Conservation (phyloP, 306 rosid species). For the Alnus glutinosa region DNA sequence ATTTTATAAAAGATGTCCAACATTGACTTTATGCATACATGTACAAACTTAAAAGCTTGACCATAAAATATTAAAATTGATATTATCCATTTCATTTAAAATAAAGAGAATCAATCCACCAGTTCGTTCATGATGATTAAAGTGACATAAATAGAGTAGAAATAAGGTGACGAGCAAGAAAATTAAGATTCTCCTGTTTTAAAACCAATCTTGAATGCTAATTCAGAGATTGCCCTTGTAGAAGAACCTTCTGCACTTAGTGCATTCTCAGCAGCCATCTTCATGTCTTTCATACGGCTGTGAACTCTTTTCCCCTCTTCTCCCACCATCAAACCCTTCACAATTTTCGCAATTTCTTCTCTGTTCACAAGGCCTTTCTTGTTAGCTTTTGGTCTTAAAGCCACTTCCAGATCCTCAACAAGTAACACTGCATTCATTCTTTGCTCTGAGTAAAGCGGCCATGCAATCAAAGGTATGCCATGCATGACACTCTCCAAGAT, state of each 20-base stretch:
- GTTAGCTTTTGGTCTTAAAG: constrained; percentile 24
- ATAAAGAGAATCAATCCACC: too few relatives aligned
- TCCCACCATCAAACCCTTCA: constrained; percentile 25
- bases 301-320: constrained; percentile 31
- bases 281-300: background rate
- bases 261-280: constrained; percentile 26
- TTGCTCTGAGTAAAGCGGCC: constrained; percentile 40
- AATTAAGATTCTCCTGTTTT: background rate
- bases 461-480: constrained; percentile 31
- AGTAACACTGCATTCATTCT: constrained; percentile 29
- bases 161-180: background rate
- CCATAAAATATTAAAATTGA: too few relatives aligned
- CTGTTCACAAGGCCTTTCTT: constrained; percentile 25
- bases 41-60: too few relatives aligned
- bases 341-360: constrained; percentile 36
- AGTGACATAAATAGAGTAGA: too few relatives aligned
- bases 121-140: too few relatives aligned
- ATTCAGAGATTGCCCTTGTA: constrained; percentile 20
- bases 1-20: too few relatives aligned
- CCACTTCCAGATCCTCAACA: constrained; percentile 27
- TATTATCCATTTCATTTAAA: too few relatives aligned
- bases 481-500: constrained; percentile 24
- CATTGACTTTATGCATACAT: too few relatives aligned
- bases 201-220: constrained; percentile 8
- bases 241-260: constrained; percentile 31